Evolutionary conservation across 1,284 basidiomycete species (phyloP), one percentile per base, ranked within the genome.

Genomic region (Rhodotorula sp.): DNA sequence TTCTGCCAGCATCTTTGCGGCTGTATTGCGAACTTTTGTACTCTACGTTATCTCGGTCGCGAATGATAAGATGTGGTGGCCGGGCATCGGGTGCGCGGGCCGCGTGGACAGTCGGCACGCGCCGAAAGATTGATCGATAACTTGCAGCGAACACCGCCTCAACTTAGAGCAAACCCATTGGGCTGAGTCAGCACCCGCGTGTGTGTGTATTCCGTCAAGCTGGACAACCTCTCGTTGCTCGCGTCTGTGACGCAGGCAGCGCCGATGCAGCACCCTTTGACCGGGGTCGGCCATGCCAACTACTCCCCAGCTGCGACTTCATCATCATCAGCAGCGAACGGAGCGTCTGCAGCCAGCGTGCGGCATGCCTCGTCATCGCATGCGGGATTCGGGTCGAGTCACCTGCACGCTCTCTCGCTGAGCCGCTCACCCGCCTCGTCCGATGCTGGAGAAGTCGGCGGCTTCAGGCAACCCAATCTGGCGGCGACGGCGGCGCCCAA

Each of bases 191-290:
- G 30, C 6, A 17, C 22, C 24, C 30, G 33, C 18, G 30, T 12
- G 20, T 37, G 33, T 37, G 33, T 37, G 26, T 51, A n/a, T n/a
- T 26, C 6, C 20, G 55, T 33, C 49, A 66, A 33, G 54, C 62
- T 66, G 64, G 64, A 66, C 30, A 30, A 44, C 29, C 64, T 66
- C 53, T 33, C 51, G 2, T 30, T 61, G 24, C 64, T 66, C 17
- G 64, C 64, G 15, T 22, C 42, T 7, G 44, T 44, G 15, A 62
- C 54, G 26, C 42, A 62, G 44, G n/a, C 58, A 18, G 17, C 44
- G 5, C 22, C n/a, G 15, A 6, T 42, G 14, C 46, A n/a, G 22
- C 59, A 67, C 26, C 65, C 60, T 6, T 54, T 67, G 54, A 44
- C 42, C 8, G 64, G 64, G 22, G 60, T 67, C 33, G 65, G 65